Evolutionary conservation across 192 early-diverging fungal genomes (phyloP), one percentile per base, ranked within the genome.

Genomic region (Podila epigama): DNA sequence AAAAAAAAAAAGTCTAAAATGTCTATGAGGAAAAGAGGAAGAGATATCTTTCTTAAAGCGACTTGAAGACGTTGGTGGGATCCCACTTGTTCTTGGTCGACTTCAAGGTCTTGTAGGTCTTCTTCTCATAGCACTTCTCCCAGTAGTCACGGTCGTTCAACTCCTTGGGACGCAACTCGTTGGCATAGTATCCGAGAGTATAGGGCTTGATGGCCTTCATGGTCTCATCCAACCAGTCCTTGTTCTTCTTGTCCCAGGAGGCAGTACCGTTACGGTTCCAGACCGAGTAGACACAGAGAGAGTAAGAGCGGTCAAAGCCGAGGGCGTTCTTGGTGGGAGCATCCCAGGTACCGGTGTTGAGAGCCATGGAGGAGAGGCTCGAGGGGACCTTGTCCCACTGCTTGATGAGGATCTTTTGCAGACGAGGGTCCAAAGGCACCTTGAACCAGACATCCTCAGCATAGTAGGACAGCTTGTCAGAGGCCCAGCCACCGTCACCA

Each of bases 381-480:
- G 73, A 77, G 36, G 73, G 73, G 56, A 77, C 73, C 51, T 77
- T 77, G 56, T 77, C 73, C 73, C 73, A 77, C 37, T 77, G 73
- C 37, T 58, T 51, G 56, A 77, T 59, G 44, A 77, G 33, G 31
- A 68, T 55, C 48, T 77, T 10, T 33, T 64, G 73, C 22, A 77
- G 54, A 18, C 50, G 41, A 20, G 66, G 73, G 41, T 68, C 60
- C 32, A 77, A 29, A 27, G 73, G 73, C 13, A 68, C 66, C 11
- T 51, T 51, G 73, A 77, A 64, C 73, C 73, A 77, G 22, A 68
- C 31, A 29, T 77, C 73, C 56, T 77, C 73, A 9, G 73, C 73
- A n/a, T 77, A 77, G 61, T 77, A 77, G 25, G 73, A 77, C 5
- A 77, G 39, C 28, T 77, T 60, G 9, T 27, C 7, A 22, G 68